A percentile compares a stretch with the other conserved stretches of the same genome.
phyloP scores from a whole-genome alignment of 192 early-diverging fungal genomes.

The Funneliformis geosporum region DNA sequence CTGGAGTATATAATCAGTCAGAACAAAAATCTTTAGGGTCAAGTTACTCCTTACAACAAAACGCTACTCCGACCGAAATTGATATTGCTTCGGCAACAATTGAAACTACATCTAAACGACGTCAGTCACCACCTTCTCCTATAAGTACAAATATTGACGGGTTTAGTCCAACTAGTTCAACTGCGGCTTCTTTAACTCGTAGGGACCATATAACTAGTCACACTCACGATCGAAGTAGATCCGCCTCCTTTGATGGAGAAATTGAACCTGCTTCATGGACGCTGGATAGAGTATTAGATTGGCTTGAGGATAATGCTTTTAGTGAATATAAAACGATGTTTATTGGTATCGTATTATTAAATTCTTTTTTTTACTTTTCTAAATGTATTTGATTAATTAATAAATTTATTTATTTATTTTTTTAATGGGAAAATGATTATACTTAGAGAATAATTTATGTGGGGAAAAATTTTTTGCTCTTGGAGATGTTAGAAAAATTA shows the following conservation, averaged over 20 bases:
- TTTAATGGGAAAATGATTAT: neutral
- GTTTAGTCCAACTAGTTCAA: neutral
- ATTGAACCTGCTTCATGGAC: constrained; percentile 6
- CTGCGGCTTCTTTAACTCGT: constrained; percentile 11
- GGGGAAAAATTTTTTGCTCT: constrained; percentile 19
- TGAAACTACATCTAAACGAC: neutral
- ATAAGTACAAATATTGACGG: constrained; percentile 20
- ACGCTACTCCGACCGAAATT: neutral
- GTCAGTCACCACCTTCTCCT: constrained; percentile 1
- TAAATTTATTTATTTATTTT: neutral
- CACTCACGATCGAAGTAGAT: constrained; percentile 29
- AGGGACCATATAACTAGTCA: constrained; percentile 23
- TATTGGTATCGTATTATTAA: constrained; percentile 19
- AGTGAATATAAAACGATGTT: constrained; percentile 14
- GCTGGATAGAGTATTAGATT: constrained; percentile 1
- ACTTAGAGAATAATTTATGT: neutral
- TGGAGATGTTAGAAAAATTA: neutral
- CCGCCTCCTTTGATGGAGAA: constrained; percentile 20
- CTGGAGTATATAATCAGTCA: neutral
- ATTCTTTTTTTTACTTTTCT: neutral
- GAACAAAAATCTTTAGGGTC: too few relatives aligned
- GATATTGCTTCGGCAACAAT: neutral
- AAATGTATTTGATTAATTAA: neutral
- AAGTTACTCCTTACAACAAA: neutral
- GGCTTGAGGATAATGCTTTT: constrained; percentile 21